Evolutionary conservation across 2,329 filamentous ascomycete species (phyloP).

Genomic region (Verruconis gallopava): DNA sequence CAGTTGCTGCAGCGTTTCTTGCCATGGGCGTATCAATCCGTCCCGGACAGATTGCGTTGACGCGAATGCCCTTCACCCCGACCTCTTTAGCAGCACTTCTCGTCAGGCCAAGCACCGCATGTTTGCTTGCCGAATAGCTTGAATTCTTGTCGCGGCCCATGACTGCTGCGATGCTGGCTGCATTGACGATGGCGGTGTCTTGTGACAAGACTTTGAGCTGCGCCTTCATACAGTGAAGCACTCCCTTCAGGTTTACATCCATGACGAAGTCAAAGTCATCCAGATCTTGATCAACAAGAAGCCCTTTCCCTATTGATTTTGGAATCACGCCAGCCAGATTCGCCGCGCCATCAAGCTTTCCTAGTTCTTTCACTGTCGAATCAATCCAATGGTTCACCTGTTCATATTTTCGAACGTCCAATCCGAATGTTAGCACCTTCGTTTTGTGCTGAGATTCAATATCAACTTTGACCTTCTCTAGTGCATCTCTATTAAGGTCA

Average conservation of each 20-base stretch:
- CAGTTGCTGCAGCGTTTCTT: constrained; percentile 1
- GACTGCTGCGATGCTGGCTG: constrained; percentile 40
- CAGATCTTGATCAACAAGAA: constrained; percentile 20
- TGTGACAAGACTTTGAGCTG: constrained; percentile 29
- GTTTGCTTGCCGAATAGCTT: constrained; percentile 27
- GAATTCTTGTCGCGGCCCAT: constrained; percentile 27
- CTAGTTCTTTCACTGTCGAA: constrained; percentile 20
- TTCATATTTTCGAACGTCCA: constrained; percentile 22
- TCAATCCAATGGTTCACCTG: constrained; percentile 25
- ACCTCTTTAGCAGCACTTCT: constrained; percentile 27
- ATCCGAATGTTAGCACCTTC: constrained; percentile 14
- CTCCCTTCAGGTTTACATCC: constrained; percentile 25
- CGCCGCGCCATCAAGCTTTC: constrained; percentile 25
- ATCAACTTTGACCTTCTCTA: constrained; percentile 4
- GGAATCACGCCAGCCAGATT: constrained; percentile 35
- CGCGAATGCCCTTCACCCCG: constrained; percentile 22
- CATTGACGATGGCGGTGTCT: constrained; percentile 26
- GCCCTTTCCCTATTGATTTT: constrained; percentile 19
- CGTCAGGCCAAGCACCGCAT: constrained; percentile 29
- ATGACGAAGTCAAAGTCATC: constrained; percentile 29
- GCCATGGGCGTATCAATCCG: constrained; percentile 8
- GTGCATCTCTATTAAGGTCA: not conserved
- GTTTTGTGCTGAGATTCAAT: constrained; percentile 2
- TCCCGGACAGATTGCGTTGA: constrained; percentile 22
- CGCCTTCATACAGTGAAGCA: constrained; percentile 27